Percentiles rank a stretch among this genome's conserved stretches.
Evolutionary conservation across 192 early-diverging fungal genomes (phyloP).

Genomic region (Haplosporangium gracile): DNA sequence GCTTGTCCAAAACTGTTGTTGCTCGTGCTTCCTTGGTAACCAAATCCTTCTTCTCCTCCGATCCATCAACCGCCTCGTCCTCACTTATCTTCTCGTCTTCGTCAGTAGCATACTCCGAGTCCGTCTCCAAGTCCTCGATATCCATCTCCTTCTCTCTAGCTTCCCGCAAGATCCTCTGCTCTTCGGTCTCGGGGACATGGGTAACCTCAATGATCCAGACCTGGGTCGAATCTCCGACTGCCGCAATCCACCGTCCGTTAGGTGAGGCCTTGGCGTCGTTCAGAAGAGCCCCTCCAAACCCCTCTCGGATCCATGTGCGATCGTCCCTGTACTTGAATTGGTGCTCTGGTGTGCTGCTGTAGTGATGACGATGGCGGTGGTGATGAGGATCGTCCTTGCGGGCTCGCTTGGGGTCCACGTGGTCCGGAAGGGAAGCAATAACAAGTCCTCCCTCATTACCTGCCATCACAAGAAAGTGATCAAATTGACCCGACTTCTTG

Average conservation of each 20-base stretch:
- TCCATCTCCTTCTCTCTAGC: conserved; percentile 14
- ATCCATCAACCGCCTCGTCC: conserved; percentile 17
- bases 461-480: conserved; percentile 45
- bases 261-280: conserved; percentile 66
- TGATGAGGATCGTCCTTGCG: no score
- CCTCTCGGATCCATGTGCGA: conserved; percentile 42
- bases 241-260: conserved; percentile 59
- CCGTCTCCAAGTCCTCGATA: not conserved
- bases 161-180: conserved; percentile 24
- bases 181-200: conserved; percentile 36
- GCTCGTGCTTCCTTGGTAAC: not conserved
- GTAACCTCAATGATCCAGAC: conserved; percentile 52
- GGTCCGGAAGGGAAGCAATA: conserved; percentile 40
- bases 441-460: conserved; percentile 35
- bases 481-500: conserved; percentile 32
- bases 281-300: conserved; percentile 43
- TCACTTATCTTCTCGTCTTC: conserved; percentile 2
- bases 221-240: conserved; percentile 58
- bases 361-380: not conserved
- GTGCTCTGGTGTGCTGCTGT: conserved; percentile 10
- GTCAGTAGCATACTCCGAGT: conserved; percentile 15
- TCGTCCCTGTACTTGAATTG: conserved; percentile 27
- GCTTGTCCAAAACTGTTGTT: not conserved
- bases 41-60: conserved; percentile 2
- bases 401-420: not conserved